A percentile compares a stretch with the other conserved stretches of the same genome.
Conservation (phyloP, 441 rosid species). For the Rhodomyrtus psidioides region DNA sequence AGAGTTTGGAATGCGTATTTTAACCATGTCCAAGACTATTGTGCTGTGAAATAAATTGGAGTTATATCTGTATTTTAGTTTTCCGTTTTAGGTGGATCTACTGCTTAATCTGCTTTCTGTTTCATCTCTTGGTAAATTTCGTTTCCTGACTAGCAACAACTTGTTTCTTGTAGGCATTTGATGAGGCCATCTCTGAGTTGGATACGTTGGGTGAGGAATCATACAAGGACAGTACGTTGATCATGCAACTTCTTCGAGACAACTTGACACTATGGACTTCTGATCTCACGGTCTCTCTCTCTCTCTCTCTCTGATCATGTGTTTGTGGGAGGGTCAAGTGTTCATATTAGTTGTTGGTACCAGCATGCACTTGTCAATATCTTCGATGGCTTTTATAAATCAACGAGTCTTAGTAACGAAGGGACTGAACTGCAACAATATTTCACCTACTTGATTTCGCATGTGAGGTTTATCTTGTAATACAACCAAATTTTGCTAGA, state of each 20-base stretch:
- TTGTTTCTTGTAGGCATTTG: not conserved
- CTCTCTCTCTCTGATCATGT: not conserved
- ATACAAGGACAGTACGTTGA: constrained; percentile 1
- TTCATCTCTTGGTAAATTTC: not conserved
- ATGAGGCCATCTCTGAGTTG: constrained; percentile 3
- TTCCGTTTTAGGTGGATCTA: not conserved
- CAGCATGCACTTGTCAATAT: not conserved
- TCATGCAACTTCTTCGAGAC: constrained; percentile 1
- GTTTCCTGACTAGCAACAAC: not conserved
- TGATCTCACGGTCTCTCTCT: not conserved
- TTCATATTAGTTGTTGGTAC: not conserved
- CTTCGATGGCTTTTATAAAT: not conserved
- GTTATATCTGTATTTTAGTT: not conserved
- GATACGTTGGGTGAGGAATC: constrained; percentile 1
- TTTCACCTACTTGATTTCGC: not conserved
- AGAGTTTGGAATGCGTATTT: not conserved
- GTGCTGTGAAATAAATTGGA: not conserved
- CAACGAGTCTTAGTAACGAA: not conserved
- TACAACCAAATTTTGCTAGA: not conserved
- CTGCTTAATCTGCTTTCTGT: not conserved
- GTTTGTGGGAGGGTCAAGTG: not conserved
- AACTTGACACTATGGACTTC: constrained; percentile 4
- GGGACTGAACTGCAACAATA: not conserved
- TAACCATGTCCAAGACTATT: not conserved
- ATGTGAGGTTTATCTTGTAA: not conserved